Percentiles rank a stretch among this genome's conserved stretches.
Evolutionary conservation across 495 filamentous ascomycete species (phyloP).

Genomic region (Lasiosphaeria ovina): DNA sequence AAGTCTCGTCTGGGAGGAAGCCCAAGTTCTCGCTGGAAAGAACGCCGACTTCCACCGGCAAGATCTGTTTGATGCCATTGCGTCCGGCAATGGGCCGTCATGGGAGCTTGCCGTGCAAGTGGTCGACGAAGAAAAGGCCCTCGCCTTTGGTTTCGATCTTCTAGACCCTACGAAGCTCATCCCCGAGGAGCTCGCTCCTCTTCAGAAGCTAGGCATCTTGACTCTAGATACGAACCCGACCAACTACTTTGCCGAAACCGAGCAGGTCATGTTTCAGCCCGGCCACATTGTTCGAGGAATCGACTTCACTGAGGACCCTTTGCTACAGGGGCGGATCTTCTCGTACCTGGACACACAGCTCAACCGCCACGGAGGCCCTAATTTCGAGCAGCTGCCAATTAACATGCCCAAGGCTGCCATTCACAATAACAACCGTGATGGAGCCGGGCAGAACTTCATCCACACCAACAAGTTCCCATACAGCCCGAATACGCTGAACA

Average conservation of each 20-base stretch:
- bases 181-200: slow-evolving; percentile 67
- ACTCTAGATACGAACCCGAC: slow-evolving; percentile 66
- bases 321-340: slow-evolving; percentile 72
- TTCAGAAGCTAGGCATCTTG: slow-evolving; percentile 64
- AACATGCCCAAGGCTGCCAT: slow-evolving; percentile 62
- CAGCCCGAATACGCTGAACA: slow-evolving; percentile 66
- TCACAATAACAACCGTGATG: slow-evolving; percentile 76
- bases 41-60: slow-evolving; percentile 69
- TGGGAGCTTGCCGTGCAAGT: slow-evolving; percentile 80
- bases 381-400: slow-evolving; percentile 75
- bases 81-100: slow-evolving; percentile 60
- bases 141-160: slow-evolving; percentile 68
- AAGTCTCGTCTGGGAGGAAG: slow-evolving; percentile 72
- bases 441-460: slow-evolving; percentile 53
- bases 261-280: slow-evolving; percentile 65
- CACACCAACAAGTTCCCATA: slow-evolving; percentile 55
- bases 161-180: slow-evolving; percentile 76
- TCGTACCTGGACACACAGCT: slow-evolving; percentile 75
- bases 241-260: slow-evolving; percentile 80
- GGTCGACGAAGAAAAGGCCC: slow-evolving; percentile 63
- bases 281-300: slow-evolving; percentile 67
- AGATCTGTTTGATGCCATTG: slow-evolving; percentile 71
- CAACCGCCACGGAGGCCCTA: slow-evolving; percentile 69
- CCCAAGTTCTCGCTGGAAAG: slow-evolving; percentile 64
- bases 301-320: slow-evolving; percentile 70